Evolutionary conservation across 179 eudicot species (phyloP).

Genomic region (Spinacia oleracea): DNA sequence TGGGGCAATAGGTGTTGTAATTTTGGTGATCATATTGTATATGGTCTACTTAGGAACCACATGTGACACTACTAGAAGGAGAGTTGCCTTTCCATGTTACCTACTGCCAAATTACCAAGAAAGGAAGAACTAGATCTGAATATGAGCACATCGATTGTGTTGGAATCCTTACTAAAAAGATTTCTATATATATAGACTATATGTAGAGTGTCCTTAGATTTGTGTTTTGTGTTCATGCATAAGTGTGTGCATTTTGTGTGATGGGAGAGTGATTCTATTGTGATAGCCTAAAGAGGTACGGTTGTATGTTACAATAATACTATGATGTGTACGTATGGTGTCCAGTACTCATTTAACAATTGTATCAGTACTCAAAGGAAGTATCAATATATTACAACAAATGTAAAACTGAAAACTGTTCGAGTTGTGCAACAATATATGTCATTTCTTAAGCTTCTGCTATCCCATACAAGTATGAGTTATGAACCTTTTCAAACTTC

Average conservation of each 20-base stretch:
- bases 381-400: no score
- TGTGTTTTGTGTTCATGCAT: background rate
- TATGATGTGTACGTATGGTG: background rate
- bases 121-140: conserved; percentile 6
- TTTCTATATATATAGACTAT: background rate
- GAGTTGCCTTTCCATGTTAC: conserved; percentile 28
- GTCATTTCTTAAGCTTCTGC: background rate
- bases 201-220: background rate
- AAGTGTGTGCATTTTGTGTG: background rate
- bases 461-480: no score
- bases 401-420: background rate
- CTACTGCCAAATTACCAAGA: conserved; percentile 21
- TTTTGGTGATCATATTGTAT: conserved; percentile 27
- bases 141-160: background rate
- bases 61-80: conserved; percentile 21
- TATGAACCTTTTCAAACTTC: background rate
- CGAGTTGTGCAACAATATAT: background rate
- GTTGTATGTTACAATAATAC: background rate
- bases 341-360: background rate
- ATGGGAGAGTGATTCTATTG: background rate
- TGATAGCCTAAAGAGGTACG: no score
- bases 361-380: no score
- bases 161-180: background rate
- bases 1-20: conserved; percentile 25
- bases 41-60: conserved; percentile 24